These are phyloP conservation scores for Capsicum chinense DNA, from an alignment of 257 asterid species.

Conservation along the genomic window DNA sequence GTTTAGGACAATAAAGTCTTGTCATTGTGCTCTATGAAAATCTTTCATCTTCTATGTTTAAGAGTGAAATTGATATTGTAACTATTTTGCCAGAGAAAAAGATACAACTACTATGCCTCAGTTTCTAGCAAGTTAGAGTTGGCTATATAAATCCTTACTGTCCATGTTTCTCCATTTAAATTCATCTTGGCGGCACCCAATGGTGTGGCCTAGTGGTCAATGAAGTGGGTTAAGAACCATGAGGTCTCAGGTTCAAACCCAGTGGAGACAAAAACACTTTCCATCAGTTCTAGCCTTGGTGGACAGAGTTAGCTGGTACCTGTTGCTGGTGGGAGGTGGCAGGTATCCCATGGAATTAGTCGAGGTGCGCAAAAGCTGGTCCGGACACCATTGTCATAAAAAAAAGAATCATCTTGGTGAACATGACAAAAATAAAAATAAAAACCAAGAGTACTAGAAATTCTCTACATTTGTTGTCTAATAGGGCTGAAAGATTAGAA, in stretches of 20 bases:
- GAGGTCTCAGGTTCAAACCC: too few species aligned
- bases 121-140: background rate
- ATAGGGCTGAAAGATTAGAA: background rate
- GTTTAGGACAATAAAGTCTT: background rate
- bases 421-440: background rate
- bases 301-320: too few species aligned
- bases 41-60: conserved; percentile 4
- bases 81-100: background rate
- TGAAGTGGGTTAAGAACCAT: too few species aligned
- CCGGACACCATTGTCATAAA: too few species aligned
- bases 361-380: too few species aligned
- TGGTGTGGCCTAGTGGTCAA: too few species aligned
- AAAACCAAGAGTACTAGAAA: background rate
- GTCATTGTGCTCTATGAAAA: background rate
- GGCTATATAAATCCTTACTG: background rate
- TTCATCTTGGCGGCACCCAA: background rate
- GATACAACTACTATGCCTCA: background rate
- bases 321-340: too few species aligned
- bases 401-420: background rate
- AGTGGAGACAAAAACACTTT: too few species aligned
- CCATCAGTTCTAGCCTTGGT: too few species aligned
- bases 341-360: too few species aligned
- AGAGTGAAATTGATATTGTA: background rate
- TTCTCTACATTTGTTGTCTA: background rate
- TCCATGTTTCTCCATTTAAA: conserved; percentile 1